These are phyloP conservation scores for Gracilaria vermiculophylla DNA, from an alignment of 23 red algal genomes.

Conservation along the genomic window DNA sequence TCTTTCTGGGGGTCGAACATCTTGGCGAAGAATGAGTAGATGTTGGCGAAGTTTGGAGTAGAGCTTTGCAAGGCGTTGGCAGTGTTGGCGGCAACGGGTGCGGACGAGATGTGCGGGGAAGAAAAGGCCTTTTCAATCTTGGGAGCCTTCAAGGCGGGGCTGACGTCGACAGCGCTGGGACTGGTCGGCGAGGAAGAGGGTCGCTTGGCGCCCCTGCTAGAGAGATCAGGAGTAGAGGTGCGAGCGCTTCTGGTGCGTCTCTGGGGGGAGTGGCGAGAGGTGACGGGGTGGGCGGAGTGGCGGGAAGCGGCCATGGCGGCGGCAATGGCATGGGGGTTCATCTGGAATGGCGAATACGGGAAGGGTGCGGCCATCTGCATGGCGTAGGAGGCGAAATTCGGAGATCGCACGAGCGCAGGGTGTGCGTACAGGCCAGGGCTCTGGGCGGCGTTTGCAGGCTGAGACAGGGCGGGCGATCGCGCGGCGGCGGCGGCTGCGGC, in stretches of 20 bases:
- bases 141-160: slow-evolving; percentile 1
- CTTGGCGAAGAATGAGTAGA: slow-evolving; percentile 82
- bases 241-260: neutral
- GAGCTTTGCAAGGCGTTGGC: neutral
- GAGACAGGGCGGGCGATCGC: neutral
- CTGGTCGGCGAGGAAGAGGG: neutral
- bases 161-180: neutral
- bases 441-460: slow-evolving; percentile 1
- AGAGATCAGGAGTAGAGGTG: neutral
- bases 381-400: slow-evolving; percentile 49
- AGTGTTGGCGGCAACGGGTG: neutral
- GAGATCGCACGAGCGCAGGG: slow-evolving; percentile 23
- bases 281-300: neutral
- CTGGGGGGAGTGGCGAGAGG: neutral
- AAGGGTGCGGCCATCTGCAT: slow-evolving; percentile 58
- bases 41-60: slow-evolving; percentile 70
- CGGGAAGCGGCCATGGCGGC: slow-evolving; percentile 40
- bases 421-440: slow-evolving; percentile 43
- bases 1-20: slow-evolving; percentile 73
- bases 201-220: neutral
- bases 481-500: slow-evolving; percentile 20
- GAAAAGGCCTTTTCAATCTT: neutral
- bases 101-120: neutral
- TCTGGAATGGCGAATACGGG: slow-evolving; percentile 63
- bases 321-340: slow-evolving; percentile 59